phyloP scores from a whole-genome alignment of 2,329 filamentous ascomycete genomes.

The Raffaelea arxii region DNA sequence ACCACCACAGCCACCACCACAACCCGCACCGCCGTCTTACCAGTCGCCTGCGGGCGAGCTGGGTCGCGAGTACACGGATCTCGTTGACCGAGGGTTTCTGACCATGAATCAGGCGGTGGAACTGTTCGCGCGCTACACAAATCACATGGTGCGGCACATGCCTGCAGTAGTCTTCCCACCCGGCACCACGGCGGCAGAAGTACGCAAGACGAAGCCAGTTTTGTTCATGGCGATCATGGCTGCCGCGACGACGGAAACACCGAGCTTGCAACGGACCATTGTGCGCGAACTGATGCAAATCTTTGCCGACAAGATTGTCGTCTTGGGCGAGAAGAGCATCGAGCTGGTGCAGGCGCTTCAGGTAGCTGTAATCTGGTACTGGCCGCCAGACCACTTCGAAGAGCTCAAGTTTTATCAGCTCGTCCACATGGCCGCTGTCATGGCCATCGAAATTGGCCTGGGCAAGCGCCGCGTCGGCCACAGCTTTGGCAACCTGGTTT shows the following conservation, averaged over 20 bases:
- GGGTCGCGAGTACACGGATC: constrained; percentile 28
- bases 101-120: constrained; percentile 43
- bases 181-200: constrained; percentile 40
- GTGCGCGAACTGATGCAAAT: constrained; percentile 61
- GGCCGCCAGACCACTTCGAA: constrained; percentile 71
- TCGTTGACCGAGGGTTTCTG: constrained; percentile 51
- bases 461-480: constrained; percentile 32
- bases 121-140: constrained; percentile 49
- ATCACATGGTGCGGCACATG: constrained; percentile 50
- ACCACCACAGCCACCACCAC: background rate
- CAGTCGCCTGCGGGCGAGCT: constrained; percentile 8
- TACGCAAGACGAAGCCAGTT: constrained; percentile 50
- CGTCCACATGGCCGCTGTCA: constrained; percentile 68
- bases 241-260: constrained; percentile 49
- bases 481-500: background rate
- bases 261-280: constrained; percentile 48
- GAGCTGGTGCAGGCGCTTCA: constrained; percentile 75
- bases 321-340: constrained; percentile 69
- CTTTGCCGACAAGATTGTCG: constrained; percentile 64
- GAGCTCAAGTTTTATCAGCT: constrained; percentile 87
- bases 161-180: constrained; percentile 52
- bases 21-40: background rate
- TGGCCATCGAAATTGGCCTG: constrained; percentile 77
- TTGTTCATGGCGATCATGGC: constrained; percentile 65
- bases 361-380: constrained; percentile 74